These are phyloP conservation scores for Hyphochytrium catenoides DNA, from an alignment of 352 stramenopile species.

Conservation along the genomic window DNA sequence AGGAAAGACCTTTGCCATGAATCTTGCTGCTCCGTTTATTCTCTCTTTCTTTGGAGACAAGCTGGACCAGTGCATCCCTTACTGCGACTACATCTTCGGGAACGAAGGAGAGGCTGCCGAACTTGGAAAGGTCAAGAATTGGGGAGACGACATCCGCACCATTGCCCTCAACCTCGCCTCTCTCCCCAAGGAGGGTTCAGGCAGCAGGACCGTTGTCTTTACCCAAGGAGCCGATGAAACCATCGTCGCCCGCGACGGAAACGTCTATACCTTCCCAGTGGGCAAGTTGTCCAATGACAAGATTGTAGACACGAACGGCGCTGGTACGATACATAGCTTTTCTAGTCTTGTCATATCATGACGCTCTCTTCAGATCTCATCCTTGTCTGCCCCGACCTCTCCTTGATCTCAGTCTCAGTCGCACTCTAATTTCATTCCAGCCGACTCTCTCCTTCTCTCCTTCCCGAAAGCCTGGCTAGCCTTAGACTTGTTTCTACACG, in stretches of 20 bases:
- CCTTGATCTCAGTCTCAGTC: too few species aligned
- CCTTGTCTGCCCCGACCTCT: too few species aligned
- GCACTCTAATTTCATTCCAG: too few species aligned
- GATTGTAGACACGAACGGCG: slow-evolving; percentile 97
- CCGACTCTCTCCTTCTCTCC: too few species aligned
- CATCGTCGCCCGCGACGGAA: slow-evolving; percentile 83
- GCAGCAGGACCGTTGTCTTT: slow-evolving; percentile 88
- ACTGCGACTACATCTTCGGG: slow-evolving; percentile 94
- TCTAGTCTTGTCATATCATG: too few species aligned
- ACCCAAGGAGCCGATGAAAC: slow-evolving; percentile 87
- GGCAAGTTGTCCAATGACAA: slow-evolving; percentile 47
- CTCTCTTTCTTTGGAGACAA: slow-evolving; percentile 94
- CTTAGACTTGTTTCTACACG: too few species aligned
- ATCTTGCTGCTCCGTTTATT: slow-evolving; percentile 94
- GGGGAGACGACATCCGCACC: slow-evolving; percentile 54
- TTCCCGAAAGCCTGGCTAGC: too few species aligned
- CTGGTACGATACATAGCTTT: too few species aligned
- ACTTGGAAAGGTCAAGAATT: slow-evolving; percentile 72
- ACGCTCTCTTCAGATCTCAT: too few species aligned
- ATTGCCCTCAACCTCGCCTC: slow-evolving; percentile 79
- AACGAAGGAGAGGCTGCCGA: slow-evolving; percentile 93
- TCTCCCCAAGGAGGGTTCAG: slow-evolving; percentile 72
- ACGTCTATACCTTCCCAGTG: slow-evolving; percentile 76
- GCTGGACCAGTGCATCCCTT: slow-evolving; percentile 73
- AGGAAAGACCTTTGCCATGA: slow-evolving; percentile 87